Evolutionary conservation across 805 yeast genomes (phyloP), one percentile per base, ranked within the genome.

Genomic region (Zygoascus tannicola): DNA sequence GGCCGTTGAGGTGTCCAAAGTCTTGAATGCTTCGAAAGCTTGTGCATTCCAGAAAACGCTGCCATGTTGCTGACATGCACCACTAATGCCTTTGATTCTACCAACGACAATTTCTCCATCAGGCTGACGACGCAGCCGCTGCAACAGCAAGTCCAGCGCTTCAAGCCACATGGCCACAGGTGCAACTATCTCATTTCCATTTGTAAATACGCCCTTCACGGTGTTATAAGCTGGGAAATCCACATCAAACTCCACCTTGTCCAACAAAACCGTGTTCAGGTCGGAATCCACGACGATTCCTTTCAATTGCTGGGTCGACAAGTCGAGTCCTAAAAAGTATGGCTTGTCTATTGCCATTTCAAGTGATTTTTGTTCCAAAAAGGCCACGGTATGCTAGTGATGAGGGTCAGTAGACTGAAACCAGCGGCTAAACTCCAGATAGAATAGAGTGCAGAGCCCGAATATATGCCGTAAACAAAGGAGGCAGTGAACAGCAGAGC

Each of bases 61-160:
- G 0, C 95, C 96, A 57, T 87, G 96, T 56, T 87, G 96, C 63
- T 87, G 95, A 45, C 94, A 82, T 0, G 94, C 85, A 0, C 96
- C 96, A 36, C 83, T 73, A 40, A 87, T 72, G 1, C 83, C 86
- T 34, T 54, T 68, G 14, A 87, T 87, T 33, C 63, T 56, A 1
- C 62, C 53, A 52, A 87, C 76, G 53, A 85, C 77, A 0, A 60
- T 54, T 10, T 42, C 46, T 26, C 72, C 74, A 1, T 55, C 38
- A 49, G 66, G 58, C n/a, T n/a, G n/a, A n/a, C n/a, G n/a, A n/a
- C n/a, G n/a, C 78, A 81, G 73, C 44, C 57, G 63, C 10, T 53
- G 61, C 45, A 87, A 71, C 3, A 84, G 63, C 44, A 74, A 57
- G 56, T 88, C 90, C 26, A 87, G 53, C 0, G 95, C 85, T 49